Evolutionary conservation across 2,329 filamentous ascomycete genomes (phyloP).

Genomic region (Pseudogymnoascus sp.): DNA sequence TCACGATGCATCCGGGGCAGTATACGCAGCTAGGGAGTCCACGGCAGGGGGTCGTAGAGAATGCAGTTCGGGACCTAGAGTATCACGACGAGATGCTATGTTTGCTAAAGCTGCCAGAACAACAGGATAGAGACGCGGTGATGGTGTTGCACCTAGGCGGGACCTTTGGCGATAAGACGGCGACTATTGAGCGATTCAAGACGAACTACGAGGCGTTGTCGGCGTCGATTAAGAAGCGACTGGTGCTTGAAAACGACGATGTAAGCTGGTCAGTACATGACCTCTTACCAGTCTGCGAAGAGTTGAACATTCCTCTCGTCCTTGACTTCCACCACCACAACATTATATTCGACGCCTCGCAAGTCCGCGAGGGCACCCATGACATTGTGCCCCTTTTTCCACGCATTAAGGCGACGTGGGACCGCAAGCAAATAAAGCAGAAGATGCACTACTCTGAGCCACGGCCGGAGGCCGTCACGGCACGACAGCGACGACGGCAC

Average conservation of each 20-base stretch:
- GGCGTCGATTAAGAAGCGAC: slow-evolving; percentile 62
- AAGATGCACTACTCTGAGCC: slow-evolving; percentile 98
- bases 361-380: slow-evolving; percentile 72
- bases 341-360: slow-evolving; percentile 68
- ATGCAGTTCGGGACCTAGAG: slow-evolving; percentile 69
- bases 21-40: slow-evolving; percentile 90
- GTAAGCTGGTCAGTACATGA: slow-evolving; percentile 91
- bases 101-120: slow-evolving; percentile 65
- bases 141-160: slow-evolving; percentile 95
- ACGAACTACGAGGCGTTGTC: slow-evolving; percentile 62
- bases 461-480: slow-evolving; percentile 65
- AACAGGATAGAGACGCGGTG: slow-evolving; percentile 75
- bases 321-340: slow-evolving; percentile 96
- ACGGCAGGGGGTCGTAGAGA: slow-evolving; percentile 64
- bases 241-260: slow-evolving; percentile 93
- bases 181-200: slow-evolving; percentile 69
- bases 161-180: slow-evolving; percentile 75
- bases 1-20: slow-evolving; percentile 86
- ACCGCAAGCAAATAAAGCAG: slow-evolving; percentile 71
- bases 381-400: slow-evolving; percentile 70
- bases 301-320: slow-evolving; percentile 86
- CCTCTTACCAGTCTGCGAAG: slow-evolving; percentile 79
- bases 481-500: slow-evolving; percentile 73
- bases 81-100: slow-evolving; percentile 83
- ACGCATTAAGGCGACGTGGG: slow-evolving; percentile 77